Percentiles rank a stretch among this genome's conserved stretches.
These are phyloP conservation scores for Puccinia novopanici DNA, from an alignment of 1,284 basidiomycete genomes.

Conservation along the genomic window DNA sequence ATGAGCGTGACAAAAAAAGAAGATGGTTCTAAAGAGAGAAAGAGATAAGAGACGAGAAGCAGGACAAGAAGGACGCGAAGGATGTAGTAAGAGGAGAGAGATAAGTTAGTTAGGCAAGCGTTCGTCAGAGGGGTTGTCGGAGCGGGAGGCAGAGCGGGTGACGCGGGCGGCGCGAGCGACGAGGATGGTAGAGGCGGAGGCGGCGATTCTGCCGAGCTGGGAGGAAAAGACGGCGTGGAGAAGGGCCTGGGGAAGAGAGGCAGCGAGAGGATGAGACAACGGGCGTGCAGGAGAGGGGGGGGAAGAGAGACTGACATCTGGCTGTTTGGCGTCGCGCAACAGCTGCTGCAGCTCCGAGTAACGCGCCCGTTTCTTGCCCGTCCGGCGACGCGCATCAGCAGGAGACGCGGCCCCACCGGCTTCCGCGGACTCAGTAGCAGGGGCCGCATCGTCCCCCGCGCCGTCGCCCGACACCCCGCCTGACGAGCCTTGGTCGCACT, in stretches of 20 bases:
- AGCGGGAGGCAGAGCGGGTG: not conserved
- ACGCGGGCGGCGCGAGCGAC: not conserved
- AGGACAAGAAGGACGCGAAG: not conserved
- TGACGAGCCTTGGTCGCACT: not conserved
- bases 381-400: not conserved
- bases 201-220: conserved; percentile 7
- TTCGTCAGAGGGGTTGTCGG: not conserved
- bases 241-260: not conserved
- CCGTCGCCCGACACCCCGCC: not conserved
- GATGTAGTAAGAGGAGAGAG: not conserved
- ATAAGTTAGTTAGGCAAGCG: conserved; percentile 19
- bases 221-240: not conserved
- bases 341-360: not conserved
- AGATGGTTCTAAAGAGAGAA: no score
- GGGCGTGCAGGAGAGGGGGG: not conserved
- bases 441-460: not conserved
- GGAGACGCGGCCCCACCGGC: not conserved
- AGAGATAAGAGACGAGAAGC: not conserved
- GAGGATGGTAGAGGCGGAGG: conserved; percentile 3
- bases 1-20: no score
- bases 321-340: not conserved
- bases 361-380: not conserved
- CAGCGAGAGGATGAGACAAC: not conserved
- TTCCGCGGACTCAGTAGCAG: not conserved
- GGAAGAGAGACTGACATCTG: not conserved